A percentile compares a stretch with the other conserved stretches of the same genome.
These are phyloP conservation scores for Macrolepiota dolichaula DNA, from an alignment of 768 basidiomycete species.

Conservation along the genomic window DNA sequence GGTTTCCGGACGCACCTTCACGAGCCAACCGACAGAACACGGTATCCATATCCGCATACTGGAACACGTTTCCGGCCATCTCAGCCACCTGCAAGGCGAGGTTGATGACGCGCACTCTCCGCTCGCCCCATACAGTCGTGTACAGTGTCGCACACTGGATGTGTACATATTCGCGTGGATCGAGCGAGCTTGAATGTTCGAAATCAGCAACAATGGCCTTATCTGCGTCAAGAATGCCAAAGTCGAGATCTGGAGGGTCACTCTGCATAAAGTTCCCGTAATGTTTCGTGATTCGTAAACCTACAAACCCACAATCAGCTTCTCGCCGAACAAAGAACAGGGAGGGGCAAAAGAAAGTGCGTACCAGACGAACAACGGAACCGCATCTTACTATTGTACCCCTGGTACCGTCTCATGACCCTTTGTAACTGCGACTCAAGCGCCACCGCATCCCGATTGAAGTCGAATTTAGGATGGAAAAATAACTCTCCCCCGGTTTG, in stretches of 20 bases:
- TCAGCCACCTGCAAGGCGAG: conserved; percentile 78
- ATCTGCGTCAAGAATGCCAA: conserved; percentile 79
- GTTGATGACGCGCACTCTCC: conserved; percentile 84
- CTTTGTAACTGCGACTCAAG: conserved; percentile 77
- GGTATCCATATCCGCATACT: conserved; percentile 87
- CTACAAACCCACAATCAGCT: conserved; percentile 26
- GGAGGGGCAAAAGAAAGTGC: conserved; percentile 15
- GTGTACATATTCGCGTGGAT: conserved; percentile 69
- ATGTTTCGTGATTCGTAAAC: conserved; percentile 61
- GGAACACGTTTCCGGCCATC: conserved; percentile 89
- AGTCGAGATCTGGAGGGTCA: conserved; percentile 68
- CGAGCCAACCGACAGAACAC: conserved; percentile 72
- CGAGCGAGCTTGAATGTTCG: conserved; percentile 65
- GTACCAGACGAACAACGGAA: conserved; percentile 85
- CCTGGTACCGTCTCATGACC: conserved; percentile 65
- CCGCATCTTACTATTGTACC: conserved; percentile 75
- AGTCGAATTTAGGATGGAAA: conserved; percentile 88
- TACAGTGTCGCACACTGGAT: conserved; percentile 89
- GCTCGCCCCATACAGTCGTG: conserved; percentile 71
- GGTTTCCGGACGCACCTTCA: conserved; percentile 52
- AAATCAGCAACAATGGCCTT: conserved; percentile 75
- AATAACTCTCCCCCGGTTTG: conserved; percentile 88
- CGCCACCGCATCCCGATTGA: conserved; percentile 56
- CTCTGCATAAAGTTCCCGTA: conserved; percentile 72
- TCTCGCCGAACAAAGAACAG: not conserved